phyloP scores from a whole-genome alignment of 768 basidiomycete species.

The Collybiopsis luxurians region DNA sequence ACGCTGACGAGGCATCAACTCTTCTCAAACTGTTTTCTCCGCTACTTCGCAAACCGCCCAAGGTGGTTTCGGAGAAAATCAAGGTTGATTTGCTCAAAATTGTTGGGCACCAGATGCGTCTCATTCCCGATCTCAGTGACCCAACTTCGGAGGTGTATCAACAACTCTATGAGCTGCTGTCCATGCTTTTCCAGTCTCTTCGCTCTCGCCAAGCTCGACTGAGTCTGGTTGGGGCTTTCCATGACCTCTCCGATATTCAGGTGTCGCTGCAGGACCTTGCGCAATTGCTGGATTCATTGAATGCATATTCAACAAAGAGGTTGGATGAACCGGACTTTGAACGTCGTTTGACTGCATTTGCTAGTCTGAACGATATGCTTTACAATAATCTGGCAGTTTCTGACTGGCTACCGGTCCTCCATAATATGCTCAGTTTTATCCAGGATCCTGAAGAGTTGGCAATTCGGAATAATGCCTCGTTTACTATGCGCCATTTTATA shows the following conservation, averaged over 20 bases:
- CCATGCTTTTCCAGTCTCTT: conserved; percentile 74
- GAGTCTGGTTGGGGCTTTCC: conserved; percentile 66
- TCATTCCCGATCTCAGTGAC: conserved; percentile 62
- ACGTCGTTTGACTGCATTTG: conserved; percentile 74
- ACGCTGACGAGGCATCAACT: conserved; percentile 67
- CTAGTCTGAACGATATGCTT: conserved; percentile 64
- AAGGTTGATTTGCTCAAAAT: conserved; percentile 82
- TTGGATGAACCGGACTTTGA: conserved; percentile 95
- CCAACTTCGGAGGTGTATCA: conserved; percentile 38
- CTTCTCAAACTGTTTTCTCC: conserved; percentile 76
- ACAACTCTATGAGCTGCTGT: conserved; percentile 64
- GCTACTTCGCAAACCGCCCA: conserved; percentile 73
- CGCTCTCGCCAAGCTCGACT: conserved; percentile 70
- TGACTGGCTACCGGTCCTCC: conserved; percentile 81
- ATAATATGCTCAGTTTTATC: conserved; percentile 82
- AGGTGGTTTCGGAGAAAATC: conserved; percentile 78
- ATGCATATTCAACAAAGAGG: conserved; percentile 80
- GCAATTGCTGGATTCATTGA: conserved; percentile 62
- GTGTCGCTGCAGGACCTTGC: conserved; percentile 45
- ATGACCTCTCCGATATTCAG: conserved; percentile 43
- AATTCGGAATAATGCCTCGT: conserved; percentile 78
- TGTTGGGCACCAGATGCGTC: conserved; percentile 58
- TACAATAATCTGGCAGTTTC: conserved; percentile 46
- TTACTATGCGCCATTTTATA: conserved; percentile 74
- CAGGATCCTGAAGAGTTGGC: conserved; percentile 89